Conservation (phyloP, 2,329 filamentous ascomycete species). For the Apiospora arundinis region DNA sequence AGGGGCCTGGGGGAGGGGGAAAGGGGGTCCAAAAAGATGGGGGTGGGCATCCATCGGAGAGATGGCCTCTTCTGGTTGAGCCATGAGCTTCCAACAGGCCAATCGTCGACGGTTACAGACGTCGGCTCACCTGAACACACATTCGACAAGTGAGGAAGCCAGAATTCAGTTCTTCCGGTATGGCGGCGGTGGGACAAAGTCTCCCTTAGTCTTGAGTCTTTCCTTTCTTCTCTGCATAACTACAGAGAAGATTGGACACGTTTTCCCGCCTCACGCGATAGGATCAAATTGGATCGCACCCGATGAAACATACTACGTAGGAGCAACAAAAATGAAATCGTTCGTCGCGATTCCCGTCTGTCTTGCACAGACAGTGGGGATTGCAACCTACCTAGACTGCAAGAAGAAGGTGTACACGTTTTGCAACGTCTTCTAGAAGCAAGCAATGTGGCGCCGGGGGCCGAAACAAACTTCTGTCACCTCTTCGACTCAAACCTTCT, state of each 20-base stretch:
- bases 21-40: constrained; percentile 16
- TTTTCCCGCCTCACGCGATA: not conserved
- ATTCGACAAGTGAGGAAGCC: not conserved
- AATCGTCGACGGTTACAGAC: not conserved
- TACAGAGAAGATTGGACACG: not conserved
- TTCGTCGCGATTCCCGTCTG: not conserved
- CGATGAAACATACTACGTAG: not conserved
- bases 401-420: not conserved
- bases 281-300: not conserved
- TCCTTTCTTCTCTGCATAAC: not conserved
- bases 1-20: constrained; percentile 1
- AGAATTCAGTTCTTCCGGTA: not conserved
- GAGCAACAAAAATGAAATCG: not conserved
- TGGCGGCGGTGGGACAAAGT: not conserved
- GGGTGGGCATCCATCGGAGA: constrained; percentile 6
- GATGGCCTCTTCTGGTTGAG: constrained; percentile 5
- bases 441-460: not conserved
- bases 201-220: not conserved
- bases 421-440: not conserved
- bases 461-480: not conserved
- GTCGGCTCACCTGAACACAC: constrained; percentile 6
- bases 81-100: not conserved
- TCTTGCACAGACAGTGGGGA: constrained; percentile 11
- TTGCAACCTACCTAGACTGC: not conserved
- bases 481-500: not conserved